Conservation (phyloP, 176 grass and related monocot species). For the Carex pumila region DNA sequence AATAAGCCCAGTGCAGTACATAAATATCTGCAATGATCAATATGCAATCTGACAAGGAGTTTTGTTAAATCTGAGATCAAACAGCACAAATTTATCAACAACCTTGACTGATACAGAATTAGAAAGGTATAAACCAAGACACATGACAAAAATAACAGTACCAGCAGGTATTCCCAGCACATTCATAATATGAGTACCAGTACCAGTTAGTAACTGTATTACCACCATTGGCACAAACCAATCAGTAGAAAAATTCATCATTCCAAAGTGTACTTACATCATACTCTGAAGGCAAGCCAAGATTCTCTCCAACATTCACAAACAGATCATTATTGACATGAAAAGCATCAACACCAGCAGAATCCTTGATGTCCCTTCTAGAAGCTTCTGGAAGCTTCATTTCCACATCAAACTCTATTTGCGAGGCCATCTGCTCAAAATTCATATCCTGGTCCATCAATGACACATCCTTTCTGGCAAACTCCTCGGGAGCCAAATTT, state of each 20-base stretch:
- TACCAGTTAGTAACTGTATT: background rate
- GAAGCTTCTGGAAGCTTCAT: slow-evolving; percentile 32
- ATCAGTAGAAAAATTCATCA: background rate
- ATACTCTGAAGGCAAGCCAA: slow-evolving; percentile 49
- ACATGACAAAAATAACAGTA: background rate
- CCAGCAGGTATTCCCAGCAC: background rate
- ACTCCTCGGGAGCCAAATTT: slow-evolving; percentile 75
- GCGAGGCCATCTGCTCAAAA: slow-evolving; percentile 45
- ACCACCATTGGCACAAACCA: background rate
- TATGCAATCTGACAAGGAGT: background rate
- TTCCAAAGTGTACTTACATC: slow-evolving; percentile 53
- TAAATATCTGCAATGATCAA: background rate
- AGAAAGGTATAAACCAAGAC: background rate
- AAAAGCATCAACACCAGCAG: slow-evolving; percentile 46
- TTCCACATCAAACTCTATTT: slow-evolving; percentile 44
- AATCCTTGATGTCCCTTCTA: slow-evolving; percentile 20
- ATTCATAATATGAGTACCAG: background rate
- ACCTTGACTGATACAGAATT: background rate
- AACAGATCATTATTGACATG: slow-evolving; percentile 76
- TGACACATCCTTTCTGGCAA: slow-evolving; percentile 52
- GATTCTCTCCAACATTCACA: slow-evolving; percentile 53
- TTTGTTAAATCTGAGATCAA: background rate
- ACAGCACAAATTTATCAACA: background rate
- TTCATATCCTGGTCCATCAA: slow-evolving; percentile 58
- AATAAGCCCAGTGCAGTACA: background rate